phyloP scores from a whole-genome alignment of 2,329 filamentous ascomycete genomes.

The Zymoseptoria crescenta region DNA sequence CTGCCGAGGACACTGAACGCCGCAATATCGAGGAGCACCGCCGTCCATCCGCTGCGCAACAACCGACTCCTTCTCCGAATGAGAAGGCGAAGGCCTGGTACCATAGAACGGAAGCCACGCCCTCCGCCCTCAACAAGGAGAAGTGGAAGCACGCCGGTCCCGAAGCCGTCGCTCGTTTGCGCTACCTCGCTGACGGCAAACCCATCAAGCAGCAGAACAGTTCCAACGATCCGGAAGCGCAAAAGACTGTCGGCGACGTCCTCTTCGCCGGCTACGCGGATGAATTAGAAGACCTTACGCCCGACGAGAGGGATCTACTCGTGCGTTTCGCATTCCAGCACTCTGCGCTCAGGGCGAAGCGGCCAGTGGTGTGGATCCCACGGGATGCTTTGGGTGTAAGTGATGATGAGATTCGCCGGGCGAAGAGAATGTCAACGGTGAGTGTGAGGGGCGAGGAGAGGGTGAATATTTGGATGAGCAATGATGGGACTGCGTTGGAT shows the following conservation, averaged over 20 bases:
- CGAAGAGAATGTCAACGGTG: constrained; percentile 62
- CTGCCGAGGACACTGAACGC: constrained; percentile 7
- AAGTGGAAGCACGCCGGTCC: constrained; percentile 15
- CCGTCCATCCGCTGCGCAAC: neutral
- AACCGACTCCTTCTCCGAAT: neutral
- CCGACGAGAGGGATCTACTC: constrained; percentile 77
- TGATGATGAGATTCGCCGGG: constrained; percentile 80
- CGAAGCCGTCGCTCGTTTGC: constrained; percentile 17
- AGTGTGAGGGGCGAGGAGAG: constrained; percentile 28
- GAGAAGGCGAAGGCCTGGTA: constrained; percentile 6
- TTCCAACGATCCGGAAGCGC: constrained; percentile 46
- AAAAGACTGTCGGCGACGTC: constrained; percentile 64
- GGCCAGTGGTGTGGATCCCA: constrained; percentile 90
- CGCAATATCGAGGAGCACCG: constrained; percentile 33
- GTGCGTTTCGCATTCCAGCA: constrained; percentile 88
- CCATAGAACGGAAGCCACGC: constrained; percentile 6
- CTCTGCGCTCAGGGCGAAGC: constrained; percentile 70
- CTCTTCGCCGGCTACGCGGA: constrained; percentile 83
- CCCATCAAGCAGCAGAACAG: constrained; percentile 1
- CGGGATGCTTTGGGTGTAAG: constrained; percentile 82
- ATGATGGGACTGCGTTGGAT: constrained; percentile 83
- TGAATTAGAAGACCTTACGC: constrained; percentile 88
- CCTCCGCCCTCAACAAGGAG: constrained; percentile 7
- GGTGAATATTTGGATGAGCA: constrained; percentile 74
- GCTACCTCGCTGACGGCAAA: constrained; percentile 18